A percentile compares a stretch with the other conserved stretches of the same genome.
These are phyloP conservation scores for Oryza nivara DNA, from an alignment of 176 grass and related monocot genomes.

Conservation along the genomic window DNA sequence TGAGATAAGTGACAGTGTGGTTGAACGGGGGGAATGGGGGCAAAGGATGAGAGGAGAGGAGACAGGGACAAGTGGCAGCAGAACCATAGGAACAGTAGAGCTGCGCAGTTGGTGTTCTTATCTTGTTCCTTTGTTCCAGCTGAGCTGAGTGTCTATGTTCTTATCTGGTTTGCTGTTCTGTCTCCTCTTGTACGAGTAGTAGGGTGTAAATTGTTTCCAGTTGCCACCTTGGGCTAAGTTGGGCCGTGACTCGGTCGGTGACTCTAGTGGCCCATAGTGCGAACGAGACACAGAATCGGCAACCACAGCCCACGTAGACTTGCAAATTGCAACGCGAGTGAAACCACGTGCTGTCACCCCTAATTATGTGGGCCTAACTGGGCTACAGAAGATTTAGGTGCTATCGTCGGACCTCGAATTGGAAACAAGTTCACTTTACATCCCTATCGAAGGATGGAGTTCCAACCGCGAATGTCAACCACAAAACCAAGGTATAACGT, in stretches of 20 bases:
- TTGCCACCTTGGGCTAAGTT: neutral
- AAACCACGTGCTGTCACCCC: too few relatives aligned
- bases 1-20: too few relatives aligned
- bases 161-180: neutral
- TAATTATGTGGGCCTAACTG: too few relatives aligned
- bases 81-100: neutral
- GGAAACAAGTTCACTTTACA: too few relatives aligned
- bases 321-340: too few relatives aligned
- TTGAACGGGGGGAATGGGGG: too few relatives aligned
- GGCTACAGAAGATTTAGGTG: too few relatives aligned
- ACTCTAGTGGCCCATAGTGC: neutral
- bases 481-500: too few relatives aligned
- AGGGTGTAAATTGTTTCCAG: neutral
- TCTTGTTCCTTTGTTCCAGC: neutral
- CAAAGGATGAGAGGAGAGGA: neutral
- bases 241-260: neutral
- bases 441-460: too few relatives aligned
- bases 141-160: neutral
- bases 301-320: neutral
- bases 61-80: neutral
- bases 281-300: neutral
- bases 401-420: too few relatives aligned
- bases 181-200: neutral
- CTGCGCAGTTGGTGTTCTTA: neutral
- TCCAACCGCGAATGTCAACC: too few relatives aligned